Base-by-base conservation (phyloP, 441 rosid species). In the Populus trichocarpa region DNA sequence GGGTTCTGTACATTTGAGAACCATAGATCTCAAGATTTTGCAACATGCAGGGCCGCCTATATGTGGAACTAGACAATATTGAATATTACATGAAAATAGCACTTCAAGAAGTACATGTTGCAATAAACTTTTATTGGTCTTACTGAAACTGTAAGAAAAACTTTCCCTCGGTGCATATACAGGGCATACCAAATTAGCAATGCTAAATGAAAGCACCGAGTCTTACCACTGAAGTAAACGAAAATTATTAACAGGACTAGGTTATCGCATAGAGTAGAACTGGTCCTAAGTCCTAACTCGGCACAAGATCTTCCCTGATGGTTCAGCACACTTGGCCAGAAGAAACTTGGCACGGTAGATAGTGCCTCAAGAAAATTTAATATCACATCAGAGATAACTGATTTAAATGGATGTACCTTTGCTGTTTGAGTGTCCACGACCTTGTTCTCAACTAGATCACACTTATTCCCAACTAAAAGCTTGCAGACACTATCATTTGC, bases 401-500 rank as follows among this genome's bases (percentile, higher is more conserved):
- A 22, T 8, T 9, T 14, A 20, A 75, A 6, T 32, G 66, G 36
- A 70, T 16, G 71, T 63, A 93, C 98, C 95, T 93, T 89, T 25
- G 90, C 98, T 69, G 97, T 91, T 85, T 95, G 91, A 6, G 93
- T 90, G 82, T 92, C 91, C 77, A 95, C 95, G 85, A 89, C 97
- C 85, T 91, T 95, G 82, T 84, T 91, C 75, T 88, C 93, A 84
- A 89, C 90, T 81, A 95, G 81, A 90, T 95, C 98, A 74, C 95
- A 91, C 80, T 93, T 95, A 80, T 95, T 95, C 75, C 97, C 98
- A n/a, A 92, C 94, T 20, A 95, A 78, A 80, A 93, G 91, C 86
- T 95, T 95, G 94, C 93, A 89, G 2, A 95, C 98, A 79, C 87
- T 95, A 32, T 93, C 97, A 84, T 90, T 93, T 53, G 95, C 97